These are phyloP conservation scores for Stylosanthes scabra DNA, from an alignment of 331 rosid species.

Conservation along the genomic window DNA sequence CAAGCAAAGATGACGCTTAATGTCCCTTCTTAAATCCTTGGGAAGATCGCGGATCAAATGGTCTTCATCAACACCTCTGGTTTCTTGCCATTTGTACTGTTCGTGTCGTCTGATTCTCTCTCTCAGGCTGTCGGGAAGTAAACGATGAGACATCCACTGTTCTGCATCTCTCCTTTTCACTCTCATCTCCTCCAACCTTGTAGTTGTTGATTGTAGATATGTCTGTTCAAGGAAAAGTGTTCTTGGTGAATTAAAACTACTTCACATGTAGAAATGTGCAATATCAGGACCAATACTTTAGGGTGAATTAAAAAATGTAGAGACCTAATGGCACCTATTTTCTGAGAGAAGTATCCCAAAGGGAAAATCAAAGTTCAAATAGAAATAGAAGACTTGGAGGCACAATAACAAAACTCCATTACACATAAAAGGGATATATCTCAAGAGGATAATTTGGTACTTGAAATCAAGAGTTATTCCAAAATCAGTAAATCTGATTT, in stretches of 20 bases:
- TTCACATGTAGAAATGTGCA: conserved; percentile 27
- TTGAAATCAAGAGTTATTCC: conserved; percentile 25
- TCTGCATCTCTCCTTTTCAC: conserved; percentile 96
- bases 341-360: conserved; percentile 22
- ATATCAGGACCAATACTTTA: not conserved
- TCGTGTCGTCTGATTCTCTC: conserved; percentile 89
- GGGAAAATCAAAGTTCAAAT: conserved; percentile 15
- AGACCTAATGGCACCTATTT: conserved; percentile 15
- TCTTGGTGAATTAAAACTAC: conserved; percentile 32
- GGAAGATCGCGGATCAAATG: conserved; percentile 81
- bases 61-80: conserved; percentile 94
- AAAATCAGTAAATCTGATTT: conserved; percentile 27
- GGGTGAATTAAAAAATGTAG: conserved; percentile 12
- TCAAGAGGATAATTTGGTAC: not conserved
- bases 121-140: conserved; percentile 85
- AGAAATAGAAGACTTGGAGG: conserved; percentile 7
- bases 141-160: conserved; percentile 98
- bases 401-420: conserved; percentile 17
- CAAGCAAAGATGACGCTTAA: conserved; percentile 94
- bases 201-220: conserved; percentile 88
- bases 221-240: conserved; percentile 61
- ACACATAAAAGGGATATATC: conserved; percentile 4
- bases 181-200: conserved; percentile 96
- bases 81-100: conserved; percentile 98
- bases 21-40: conserved; percentile 92